Percentiles rank a stretch among this genome's conserved stretches.
Evolutionary conservation across 129 eudicot species (phyloP).

Genomic region (Arctium minus): DNA sequence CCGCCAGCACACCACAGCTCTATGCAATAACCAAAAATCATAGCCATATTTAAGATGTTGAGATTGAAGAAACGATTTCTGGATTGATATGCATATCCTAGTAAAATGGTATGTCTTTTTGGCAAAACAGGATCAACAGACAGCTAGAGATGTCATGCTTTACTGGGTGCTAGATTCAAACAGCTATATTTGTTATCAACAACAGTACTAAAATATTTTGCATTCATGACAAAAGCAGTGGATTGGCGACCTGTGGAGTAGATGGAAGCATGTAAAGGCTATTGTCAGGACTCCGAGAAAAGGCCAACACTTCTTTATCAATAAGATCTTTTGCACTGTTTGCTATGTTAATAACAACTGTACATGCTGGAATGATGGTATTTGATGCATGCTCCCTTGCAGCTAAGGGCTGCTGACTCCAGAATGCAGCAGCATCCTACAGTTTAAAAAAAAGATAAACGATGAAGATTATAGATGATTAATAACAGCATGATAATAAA

Average conservation of each 20-base stretch:
- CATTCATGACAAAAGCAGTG: not conserved
- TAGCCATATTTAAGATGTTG: not conserved
- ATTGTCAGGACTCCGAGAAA: conserved; percentile 73
- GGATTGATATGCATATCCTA: not conserved
- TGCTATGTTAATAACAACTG: conserved; percentile 48
- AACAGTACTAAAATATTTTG: not conserved
- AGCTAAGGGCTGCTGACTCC: conserved; percentile 87
- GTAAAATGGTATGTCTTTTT: not conserved
- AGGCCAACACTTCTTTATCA: conserved; percentile 69
- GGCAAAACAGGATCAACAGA: not conserved
- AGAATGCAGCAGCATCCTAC: conserved; percentile 81
- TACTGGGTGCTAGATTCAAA: not conserved
- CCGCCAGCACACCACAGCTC: not conserved
- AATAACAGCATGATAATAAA: not conserved
- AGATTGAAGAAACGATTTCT: not conserved
- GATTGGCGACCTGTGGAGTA: conserved; percentile 68
- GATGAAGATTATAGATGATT: not conserved
- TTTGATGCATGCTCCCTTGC: conserved; percentile 87
- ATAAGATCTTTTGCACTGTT: conserved; percentile 66
- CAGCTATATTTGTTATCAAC: not conserved
- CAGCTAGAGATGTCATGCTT: not conserved
- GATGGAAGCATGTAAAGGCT: conserved; percentile 95
- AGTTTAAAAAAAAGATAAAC: not conserved
- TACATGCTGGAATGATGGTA: conserved; percentile 83
- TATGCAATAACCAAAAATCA: not conserved